Percentiles rank a stretch among this genome's conserved stretches.
phyloP scores from a whole-genome alignment of 768 basidiomycete species.

The Crepidotus variabilis region DNA sequence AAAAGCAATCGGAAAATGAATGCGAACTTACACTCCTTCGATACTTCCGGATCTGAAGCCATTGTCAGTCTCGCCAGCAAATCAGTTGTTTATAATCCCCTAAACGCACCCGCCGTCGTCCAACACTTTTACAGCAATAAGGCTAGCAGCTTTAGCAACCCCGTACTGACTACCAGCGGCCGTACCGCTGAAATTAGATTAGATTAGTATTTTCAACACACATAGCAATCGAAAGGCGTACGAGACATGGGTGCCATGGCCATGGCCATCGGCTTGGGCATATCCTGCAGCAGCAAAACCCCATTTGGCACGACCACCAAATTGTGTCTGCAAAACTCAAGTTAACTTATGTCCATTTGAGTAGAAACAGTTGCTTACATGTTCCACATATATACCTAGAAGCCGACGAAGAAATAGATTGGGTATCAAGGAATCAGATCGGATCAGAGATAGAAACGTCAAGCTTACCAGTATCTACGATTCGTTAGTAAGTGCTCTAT shows the following conservation, averaged over 20 bases:
- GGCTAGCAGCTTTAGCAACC: conserved; percentile 24
- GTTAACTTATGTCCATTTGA: not conserved
- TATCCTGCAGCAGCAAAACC: conserved; percentile 30
- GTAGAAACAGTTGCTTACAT: too few species aligned
- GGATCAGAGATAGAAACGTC: too few species aligned
- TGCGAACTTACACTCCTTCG: conserved; percentile 14
- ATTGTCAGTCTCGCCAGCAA: not conserved
- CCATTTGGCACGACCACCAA: conserved; percentile 36
- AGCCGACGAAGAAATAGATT: too few species aligned
- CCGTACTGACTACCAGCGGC: conserved; percentile 21
- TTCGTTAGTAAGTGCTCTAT: not conserved
- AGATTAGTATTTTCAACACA: not conserved
- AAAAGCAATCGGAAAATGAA: not conserved
- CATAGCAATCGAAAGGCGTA: conserved; percentile 4
- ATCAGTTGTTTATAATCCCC: not conserved
- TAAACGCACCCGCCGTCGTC: conserved; percentile 24
- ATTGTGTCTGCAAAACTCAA: conserved; percentile 30
- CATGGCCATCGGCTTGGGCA: conserved; percentile 26
- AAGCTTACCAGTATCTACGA: too few species aligned
- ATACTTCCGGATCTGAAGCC: conserved; percentile 13
- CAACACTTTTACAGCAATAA: conserved; percentile 41
- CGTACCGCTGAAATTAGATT: conserved; percentile 16
- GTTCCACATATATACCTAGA: too few species aligned
- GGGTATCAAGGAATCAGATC: too few species aligned
- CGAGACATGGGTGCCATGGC: conserved; percentile 35